Percentiles rank a stretch among this genome's conserved stretches.
Evolutionary conservation across 768 basidiomycete species (phyloP).

Genomic region (Lyophyllum atratum): DNA sequence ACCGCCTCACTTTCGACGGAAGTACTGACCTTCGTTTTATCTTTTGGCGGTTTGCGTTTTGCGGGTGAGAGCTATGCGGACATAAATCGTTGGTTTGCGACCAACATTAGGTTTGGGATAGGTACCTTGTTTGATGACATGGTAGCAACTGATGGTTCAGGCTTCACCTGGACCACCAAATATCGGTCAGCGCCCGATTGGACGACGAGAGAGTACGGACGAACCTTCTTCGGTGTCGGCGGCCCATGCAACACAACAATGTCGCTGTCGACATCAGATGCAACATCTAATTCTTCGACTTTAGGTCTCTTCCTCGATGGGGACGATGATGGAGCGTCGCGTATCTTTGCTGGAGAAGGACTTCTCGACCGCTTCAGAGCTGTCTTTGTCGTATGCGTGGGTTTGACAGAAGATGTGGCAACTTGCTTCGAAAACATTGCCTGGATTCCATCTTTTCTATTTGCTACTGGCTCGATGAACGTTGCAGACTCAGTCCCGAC

Average conservation of each 20-base stretch:
- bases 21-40: slow-evolving; percentile 6
- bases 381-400: background rate
- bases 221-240: background rate
- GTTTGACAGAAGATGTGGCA: background rate
- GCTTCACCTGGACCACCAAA: background rate
- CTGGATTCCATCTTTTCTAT: slow-evolving; percentile 84
- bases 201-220: background rate
- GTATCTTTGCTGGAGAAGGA: background rate
- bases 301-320: background rate
- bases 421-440: slow-evolving; percentile 77
- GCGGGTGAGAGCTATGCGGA: background rate
- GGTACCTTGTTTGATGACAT: background rate
- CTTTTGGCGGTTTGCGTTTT: background rate
- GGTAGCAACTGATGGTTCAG: background rate
- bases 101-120: background rate
- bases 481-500: slow-evolving; percentile 82
- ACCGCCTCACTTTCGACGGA: too few relatives aligned
- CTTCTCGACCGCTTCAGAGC: slow-evolving; percentile 7
- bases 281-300: background rate
- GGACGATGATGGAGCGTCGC: slow-evolving; percentile 1
- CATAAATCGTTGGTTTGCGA: background rate
- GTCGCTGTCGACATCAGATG: slow-evolving; percentile 1
- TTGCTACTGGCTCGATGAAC: slow-evolving; percentile 78
- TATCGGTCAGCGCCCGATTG: too few relatives aligned
- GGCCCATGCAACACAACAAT: background rate